Evolutionary conservation across 2,329 filamentous ascomycete genomes (phyloP).

Genomic region (Fusarium sacchari): DNA sequence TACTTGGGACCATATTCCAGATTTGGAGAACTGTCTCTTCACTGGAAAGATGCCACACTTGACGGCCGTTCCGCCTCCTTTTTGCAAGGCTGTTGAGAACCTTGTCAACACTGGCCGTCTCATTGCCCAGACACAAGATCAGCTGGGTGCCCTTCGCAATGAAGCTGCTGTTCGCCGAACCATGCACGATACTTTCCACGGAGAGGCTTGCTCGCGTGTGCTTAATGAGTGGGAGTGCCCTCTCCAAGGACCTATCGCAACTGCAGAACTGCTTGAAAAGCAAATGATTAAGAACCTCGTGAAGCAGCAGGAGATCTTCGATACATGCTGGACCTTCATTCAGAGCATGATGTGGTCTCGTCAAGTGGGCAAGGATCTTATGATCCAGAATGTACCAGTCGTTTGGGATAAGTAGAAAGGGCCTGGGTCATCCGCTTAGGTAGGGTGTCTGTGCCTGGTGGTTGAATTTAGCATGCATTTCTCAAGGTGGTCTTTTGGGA

Average conservation of each 20-base stretch:
- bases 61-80: neutral
- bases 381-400: neutral
- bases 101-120: slow-evolving; percentile 8
- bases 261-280: neutral
- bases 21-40: slow-evolving; percentile 10
- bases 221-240: slow-evolving; percentile 30
- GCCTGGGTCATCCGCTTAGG: too few species aligned
- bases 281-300: neutral
- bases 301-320: slow-evolving; percentile 12
- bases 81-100: slow-evolving; percentile 1
- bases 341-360: neutral
- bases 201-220: slow-evolving; percentile 24
- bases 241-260: neutral
- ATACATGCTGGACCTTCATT: neutral
- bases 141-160: neutral
- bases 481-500: neutral
- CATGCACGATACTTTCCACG: slow-evolving; percentile 10
- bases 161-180: neutral
- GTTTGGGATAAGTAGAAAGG: slow-evolving; percentile 1
- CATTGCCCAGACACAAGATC: neutral
- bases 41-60: neutral
- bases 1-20: neutral
- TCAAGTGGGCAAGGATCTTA: neutral
- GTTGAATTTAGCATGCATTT: neutral
- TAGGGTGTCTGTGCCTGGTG: neutral